Conservation (phyloP, 176 grass and related monocot genomes). For the Triticum urartu region DNA sequence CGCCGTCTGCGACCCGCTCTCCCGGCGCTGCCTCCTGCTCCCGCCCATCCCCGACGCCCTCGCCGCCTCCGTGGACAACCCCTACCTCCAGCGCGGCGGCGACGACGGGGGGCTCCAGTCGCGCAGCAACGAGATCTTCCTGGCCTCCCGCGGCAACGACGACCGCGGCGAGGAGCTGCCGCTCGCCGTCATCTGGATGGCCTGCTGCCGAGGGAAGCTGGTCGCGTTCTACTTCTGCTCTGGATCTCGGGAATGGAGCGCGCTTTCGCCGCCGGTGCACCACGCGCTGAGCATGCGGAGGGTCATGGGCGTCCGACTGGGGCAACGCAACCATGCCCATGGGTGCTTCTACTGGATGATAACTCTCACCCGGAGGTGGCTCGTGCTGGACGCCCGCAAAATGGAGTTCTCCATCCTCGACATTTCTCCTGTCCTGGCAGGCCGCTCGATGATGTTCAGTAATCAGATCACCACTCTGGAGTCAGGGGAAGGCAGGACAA, state of each 20-base stretch:
- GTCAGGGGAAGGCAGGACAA: slow-evolving; percentile 27
- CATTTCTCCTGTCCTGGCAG: slow-evolving; percentile 33
- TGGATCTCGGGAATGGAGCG: slow-evolving; percentile 1
- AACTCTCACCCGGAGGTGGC: slow-evolving; percentile 41
- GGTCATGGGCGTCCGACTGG: slow-evolving; percentile 42
- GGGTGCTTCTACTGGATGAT: slow-evolving; percentile 56
- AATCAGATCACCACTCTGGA: slow-evolving; percentile 52
- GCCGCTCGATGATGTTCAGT: slow-evolving; percentile 42
- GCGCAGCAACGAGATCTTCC: slow-evolving; percentile 47
- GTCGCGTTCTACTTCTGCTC: slow-evolving; percentile 37
- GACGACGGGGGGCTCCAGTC: slow-evolving; percentile 30
- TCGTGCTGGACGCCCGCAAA: slow-evolving; percentile 33
- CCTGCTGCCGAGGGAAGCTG: slow-evolving; percentile 44
- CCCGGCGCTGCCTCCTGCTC: slow-evolving; percentile 31
- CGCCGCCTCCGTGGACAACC: slow-evolving; percentile 27
- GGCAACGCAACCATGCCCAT: slow-evolving; percentile 36
- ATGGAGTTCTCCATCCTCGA: slow-evolving; percentile 44
- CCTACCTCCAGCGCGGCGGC: slow-evolving; percentile 37
- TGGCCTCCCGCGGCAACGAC: background rate
- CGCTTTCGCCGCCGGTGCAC: slow-evolving; percentile 27
- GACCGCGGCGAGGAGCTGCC: background rate
- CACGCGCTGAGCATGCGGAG: slow-evolving; percentile 44
- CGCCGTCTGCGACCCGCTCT: slow-evolving; percentile 37
- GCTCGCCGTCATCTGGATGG: slow-evolving; percentile 46
- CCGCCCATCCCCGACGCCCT: slow-evolving; percentile 42